Conservation (phyloP, 2,329 filamentous ascomycete species). For the Colletotrichum eremochloae region DNA sequence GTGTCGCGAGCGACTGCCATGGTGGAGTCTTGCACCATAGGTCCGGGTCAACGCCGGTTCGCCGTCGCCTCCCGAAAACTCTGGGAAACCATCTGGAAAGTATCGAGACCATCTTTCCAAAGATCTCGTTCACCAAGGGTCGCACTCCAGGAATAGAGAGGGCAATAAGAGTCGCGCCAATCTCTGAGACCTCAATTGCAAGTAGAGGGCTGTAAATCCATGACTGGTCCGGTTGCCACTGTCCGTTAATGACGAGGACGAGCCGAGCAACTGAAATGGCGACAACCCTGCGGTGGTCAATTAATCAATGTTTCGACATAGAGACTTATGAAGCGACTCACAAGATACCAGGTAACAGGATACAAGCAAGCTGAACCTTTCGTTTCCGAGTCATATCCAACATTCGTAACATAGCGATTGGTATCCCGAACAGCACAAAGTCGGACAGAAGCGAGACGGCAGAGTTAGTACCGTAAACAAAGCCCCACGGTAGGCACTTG, state of each 20-base stretch:
- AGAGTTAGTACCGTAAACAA: conserved; percentile 66
- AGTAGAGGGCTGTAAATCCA: conserved; percentile 66
- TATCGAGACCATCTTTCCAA: not conserved
- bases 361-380: conserved; percentile 62
- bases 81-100: conserved; percentile 6
- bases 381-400: conserved; percentile 58
- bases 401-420: conserved; percentile 60
- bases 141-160: conserved; percentile 65
- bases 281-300: conserved; percentile 55
- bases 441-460: conserved; percentile 63
- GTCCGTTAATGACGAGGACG: conserved; percentile 61
- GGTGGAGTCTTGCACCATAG: conserved; percentile 24
- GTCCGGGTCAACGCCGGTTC: not conserved
- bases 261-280: conserved; percentile 62
- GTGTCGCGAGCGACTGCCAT: conserved; percentile 22
- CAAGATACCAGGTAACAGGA: conserved; percentile 64
- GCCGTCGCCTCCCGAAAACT: not conserved
- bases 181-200: conserved; percentile 63
- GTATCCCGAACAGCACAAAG: conserved; percentile 64
- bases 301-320: not conserved
- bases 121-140: conserved; percentile 49
- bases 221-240: conserved; percentile 61
- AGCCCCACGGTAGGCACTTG: conserved; percentile 62
- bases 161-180: conserved; percentile 63
- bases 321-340: conserved; percentile 47